Conservation (phyloP, 2,329 filamentous ascomycete genomes). For the Grosmannia huntii region DNA sequence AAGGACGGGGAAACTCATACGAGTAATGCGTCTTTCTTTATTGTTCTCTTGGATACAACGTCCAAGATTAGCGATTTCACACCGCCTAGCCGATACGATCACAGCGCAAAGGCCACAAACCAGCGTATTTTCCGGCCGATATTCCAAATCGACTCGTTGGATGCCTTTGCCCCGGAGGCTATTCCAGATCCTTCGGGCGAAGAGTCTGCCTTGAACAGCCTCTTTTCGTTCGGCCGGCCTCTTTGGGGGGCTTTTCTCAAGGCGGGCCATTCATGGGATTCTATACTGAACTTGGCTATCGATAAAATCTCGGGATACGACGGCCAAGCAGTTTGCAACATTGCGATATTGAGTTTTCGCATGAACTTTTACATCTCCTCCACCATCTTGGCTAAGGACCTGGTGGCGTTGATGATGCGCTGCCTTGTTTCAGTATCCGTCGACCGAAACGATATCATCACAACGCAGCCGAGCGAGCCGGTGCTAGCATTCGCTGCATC, state of each 20-base stretch:
- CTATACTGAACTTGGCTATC: no score
- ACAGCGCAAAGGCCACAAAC: neutral
- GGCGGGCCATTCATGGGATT: neutral
- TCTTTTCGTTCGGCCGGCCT: neutral
- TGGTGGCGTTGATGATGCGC: slow-evolving; percentile 1
- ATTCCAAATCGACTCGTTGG: neutral
- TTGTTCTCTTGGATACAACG: neutral
- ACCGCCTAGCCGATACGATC: neutral
- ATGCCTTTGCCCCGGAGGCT: neutral
- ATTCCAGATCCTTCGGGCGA: neutral
- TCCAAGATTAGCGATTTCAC: neutral
- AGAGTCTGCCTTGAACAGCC: neutral
- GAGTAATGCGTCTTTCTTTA: neutral
- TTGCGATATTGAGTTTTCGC: neutral
- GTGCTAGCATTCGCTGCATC: neutral
- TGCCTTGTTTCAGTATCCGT: neutral
- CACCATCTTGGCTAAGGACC: neutral
- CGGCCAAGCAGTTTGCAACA: neutral
- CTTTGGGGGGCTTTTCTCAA: slow-evolving; percentile 1
- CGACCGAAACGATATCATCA: neutral
- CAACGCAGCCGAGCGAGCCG: slow-evolving; percentile 2
- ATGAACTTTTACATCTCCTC: slow-evolving; percentile 3
- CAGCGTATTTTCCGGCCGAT: neutral
- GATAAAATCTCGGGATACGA: no score
- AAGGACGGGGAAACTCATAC: no score